These are phyloP conservation scores for Bacidia rubella DNA, from an alignment of 495 filamentous ascomycete species.

Conservation along the genomic window DNA sequence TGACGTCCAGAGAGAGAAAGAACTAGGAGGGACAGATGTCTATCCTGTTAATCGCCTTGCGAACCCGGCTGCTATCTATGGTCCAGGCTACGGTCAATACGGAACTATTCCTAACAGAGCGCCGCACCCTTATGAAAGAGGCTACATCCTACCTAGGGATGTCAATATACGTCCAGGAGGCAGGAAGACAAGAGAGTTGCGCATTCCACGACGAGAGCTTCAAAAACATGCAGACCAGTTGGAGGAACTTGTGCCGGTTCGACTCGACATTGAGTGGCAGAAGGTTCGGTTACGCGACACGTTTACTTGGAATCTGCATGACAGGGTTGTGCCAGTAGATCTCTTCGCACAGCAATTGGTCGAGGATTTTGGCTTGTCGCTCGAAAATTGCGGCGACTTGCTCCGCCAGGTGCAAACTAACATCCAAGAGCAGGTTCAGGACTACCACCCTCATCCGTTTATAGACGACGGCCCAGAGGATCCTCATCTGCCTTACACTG, in stretches of 20 bases:
- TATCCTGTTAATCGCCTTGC: constrained; percentile 36
- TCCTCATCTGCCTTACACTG: constrained; percentile 75
- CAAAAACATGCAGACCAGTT: constrained; percentile 74
- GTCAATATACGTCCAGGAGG: constrained; percentile 61
- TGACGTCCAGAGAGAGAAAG: constrained; percentile 22
- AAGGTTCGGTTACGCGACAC: constrained; percentile 94
- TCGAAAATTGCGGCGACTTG: constrained; percentile 47
- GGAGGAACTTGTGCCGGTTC: constrained; percentile 81
- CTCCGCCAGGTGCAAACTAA: constrained; percentile 65
- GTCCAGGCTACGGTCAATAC: constrained; percentile 77
- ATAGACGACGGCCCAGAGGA: constrained; percentile 86
- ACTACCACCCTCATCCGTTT: constrained; percentile 82
- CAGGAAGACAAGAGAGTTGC: constrained; percentile 54
- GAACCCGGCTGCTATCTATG: constrained; percentile 52
- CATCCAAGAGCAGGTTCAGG: constrained; percentile 78
- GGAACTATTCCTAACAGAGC: constrained; percentile 60
- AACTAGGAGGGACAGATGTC: constrained; percentile 26
- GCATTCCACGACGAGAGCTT: constrained; percentile 61
- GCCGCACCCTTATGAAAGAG: constrained; percentile 44
- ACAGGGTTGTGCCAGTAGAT: constrained; percentile 63
- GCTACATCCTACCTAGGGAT: constrained; percentile 5
- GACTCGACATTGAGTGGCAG: constrained; percentile 89
- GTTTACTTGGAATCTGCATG: constrained; percentile 96
- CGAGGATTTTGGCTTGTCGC: constrained; percentile 75
- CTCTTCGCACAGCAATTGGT: constrained; percentile 78